These are phyloP conservation scores for Decorospora gaudefroyi DNA, from an alignment of 2,329 filamentous ascomycete species.

Conservation along the genomic window DNA sequence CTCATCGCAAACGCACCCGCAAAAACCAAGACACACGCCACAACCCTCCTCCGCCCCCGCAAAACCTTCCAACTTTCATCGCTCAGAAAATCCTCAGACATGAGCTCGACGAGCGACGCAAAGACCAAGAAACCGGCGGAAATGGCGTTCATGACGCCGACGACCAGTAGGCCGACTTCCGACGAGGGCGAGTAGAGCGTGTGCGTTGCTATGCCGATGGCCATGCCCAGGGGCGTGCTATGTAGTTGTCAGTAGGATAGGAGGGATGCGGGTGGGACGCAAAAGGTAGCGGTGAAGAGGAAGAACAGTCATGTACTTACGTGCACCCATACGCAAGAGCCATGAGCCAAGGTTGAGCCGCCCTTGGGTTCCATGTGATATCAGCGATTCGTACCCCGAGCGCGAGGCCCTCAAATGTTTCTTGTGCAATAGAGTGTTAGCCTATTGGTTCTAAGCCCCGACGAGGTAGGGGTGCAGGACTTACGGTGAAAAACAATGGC, in stretches of 20 bases:
- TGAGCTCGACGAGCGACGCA: slow-evolving; percentile 79
- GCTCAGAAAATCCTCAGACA: slow-evolving; percentile 81
- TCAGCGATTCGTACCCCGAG: slow-evolving; percentile 83
- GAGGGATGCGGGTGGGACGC: neutral
- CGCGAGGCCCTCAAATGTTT: slow-evolving; percentile 87
- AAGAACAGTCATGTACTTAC: slow-evolving; percentile 5
- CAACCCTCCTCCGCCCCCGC: slow-evolving; percentile 63
- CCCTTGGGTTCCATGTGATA: slow-evolving; percentile 57
- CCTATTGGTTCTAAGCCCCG: neutral
- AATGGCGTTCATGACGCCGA: slow-evolving; percentile 86
- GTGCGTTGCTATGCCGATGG: slow-evolving; percentile 77
- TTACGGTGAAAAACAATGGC: slow-evolving; percentile 63
- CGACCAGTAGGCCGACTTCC: slow-evolving; percentile 75
- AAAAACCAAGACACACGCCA: slow-evolving; percentile 67
- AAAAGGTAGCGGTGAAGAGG: neutral
- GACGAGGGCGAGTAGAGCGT: slow-evolving; percentile 79
- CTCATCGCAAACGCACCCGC: slow-evolving; percentile 71
- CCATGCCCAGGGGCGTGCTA: slow-evolving; percentile 76
- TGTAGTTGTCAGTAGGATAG: neutral
- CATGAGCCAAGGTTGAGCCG: slow-evolving; percentile 66
- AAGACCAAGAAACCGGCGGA: slow-evolving; percentile 80
- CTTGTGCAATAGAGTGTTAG: slow-evolving; percentile 10
- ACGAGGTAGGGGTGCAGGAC: neutral
- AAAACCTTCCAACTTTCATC: slow-evolving; percentile 74
- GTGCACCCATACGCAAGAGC: slow-evolving; percentile 71